Percentiles rank a stretch among this genome's conserved stretches.
phyloP scores from a whole-genome alignment of 2,329 filamentous ascomycete genomes.

The Penicillium sp. region DNA sequence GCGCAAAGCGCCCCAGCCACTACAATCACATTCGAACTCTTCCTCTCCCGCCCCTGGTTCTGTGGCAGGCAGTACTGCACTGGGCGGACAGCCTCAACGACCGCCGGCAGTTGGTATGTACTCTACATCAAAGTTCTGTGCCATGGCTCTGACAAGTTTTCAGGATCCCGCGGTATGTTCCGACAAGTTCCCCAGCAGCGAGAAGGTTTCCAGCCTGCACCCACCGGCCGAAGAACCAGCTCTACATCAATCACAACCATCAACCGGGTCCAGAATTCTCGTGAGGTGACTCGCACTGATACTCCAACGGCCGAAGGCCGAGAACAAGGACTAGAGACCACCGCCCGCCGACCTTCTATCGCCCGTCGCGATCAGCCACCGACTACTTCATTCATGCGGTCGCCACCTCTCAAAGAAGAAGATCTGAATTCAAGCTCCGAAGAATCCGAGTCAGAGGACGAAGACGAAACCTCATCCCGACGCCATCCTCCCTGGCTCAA shows the following conservation, averaged over 20 bases:
- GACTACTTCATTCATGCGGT: conserved; percentile 28
- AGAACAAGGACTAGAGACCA: conserved; percentile 28
- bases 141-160: conserved; percentile 1
- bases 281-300: conserved; percentile 31
- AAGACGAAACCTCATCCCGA: conserved; percentile 26
- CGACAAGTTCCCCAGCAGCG: conserved; percentile 43
- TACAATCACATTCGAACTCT: conserved; percentile 40
- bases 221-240: conserved; percentile 32
- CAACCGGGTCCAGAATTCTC: conserved; percentile 30
- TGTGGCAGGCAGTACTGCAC: conserved; percentile 45
- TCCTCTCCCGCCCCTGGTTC: conserved; percentile 50
- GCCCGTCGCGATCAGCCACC: conserved; percentile 31
- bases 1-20: conserved; percentile 60
- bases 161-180: conserved; percentile 46
- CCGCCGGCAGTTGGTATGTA: conserved; percentile 37
- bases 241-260: conserved; percentile 35
- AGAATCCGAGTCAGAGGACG: conserved; percentile 38
- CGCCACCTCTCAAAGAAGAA: conserved; percentile 41
- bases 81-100: conserved; percentile 40
- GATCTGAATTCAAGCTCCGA: conserved; percentile 36
- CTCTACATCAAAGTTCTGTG: not conserved
- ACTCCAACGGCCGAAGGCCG: conserved; percentile 29
- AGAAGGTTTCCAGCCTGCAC: conserved; percentile 31
- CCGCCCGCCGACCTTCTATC: conserved; percentile 27
- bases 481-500: conserved; percentile 38